These are phyloP conservation scores for Lentinula guzmanii DNA, from an alignment of 768 basidiomycete species.

Conservation along the genomic window DNA sequence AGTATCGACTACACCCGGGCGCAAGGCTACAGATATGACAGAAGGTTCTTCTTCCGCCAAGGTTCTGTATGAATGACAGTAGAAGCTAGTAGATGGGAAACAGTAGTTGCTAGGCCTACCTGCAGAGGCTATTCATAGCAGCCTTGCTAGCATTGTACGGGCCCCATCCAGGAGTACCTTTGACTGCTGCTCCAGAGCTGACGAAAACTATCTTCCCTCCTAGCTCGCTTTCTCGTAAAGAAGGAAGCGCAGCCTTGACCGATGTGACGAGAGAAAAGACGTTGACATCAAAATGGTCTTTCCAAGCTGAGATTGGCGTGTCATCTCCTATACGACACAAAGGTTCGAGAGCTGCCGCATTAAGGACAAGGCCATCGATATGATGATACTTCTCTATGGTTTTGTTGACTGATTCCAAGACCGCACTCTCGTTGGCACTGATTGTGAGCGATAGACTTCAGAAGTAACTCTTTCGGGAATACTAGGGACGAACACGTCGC, in stretches of 20 bases:
- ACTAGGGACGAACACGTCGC: conserved; percentile 63
- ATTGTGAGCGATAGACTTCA: conserved; percentile 4
- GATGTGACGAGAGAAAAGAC: conserved; percentile 79
- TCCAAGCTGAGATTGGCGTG: conserved; percentile 56
- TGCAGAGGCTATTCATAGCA: conserved; percentile 81
- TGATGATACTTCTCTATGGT: conserved; percentile 50
- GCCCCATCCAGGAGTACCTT: conserved; percentile 66
- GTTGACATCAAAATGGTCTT: conserved; percentile 74
- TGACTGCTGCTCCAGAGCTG: conserved; percentile 79
- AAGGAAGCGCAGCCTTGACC: conserved; percentile 60
- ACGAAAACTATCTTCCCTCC: conserved; percentile 74
- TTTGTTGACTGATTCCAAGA: conserved; percentile 49
- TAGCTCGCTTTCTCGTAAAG: conserved; percentile 51
- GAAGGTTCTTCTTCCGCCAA: conserved; percentile 79
- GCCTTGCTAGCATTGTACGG: conserved; percentile 84
- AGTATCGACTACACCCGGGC: conserved; percentile 89
- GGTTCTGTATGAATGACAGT: conserved; percentile 43
- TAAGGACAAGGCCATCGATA: conserved; percentile 77
- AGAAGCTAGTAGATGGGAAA: neutral
- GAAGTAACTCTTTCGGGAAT: conserved; percentile 4
- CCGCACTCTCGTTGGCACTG: conserved; percentile 55
- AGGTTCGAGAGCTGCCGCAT: conserved; percentile 77
- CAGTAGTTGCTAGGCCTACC: conserved; percentile 32
- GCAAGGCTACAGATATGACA: conserved; percentile 67
- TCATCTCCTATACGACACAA: conserved; percentile 51